Evolutionary conservation across 306 rosid species (phyloP), one percentile per base, ranked within the genome.

Genomic region (Sicyos edulis): DNA sequence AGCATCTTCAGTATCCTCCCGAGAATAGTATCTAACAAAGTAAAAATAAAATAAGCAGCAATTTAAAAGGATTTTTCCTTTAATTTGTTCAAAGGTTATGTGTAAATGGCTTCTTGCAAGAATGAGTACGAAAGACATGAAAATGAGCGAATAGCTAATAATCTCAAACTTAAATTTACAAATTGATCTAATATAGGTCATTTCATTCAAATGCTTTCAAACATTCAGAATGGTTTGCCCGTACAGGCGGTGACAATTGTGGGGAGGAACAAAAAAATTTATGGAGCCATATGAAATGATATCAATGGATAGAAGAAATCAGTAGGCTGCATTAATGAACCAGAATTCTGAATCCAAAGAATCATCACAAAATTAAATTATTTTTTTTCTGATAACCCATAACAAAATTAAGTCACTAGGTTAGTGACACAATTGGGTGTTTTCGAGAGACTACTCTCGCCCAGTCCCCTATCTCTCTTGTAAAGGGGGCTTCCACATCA

Each of bases 1-100:
- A 74, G 96, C 96, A 81, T 93, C 99, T 81, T 91, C 97, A 3
- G 96, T 79, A 83, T 93, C 99, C 64, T 93, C 97, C 22, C 95
- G 93, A 34, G 99, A 91, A 86, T 93, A 93, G 78, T 84, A 90
- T 69, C 98, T 92, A 50, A 20, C 17, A 77, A 54, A 42, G 75
- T 21, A 58, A 3, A 50, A 42, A 42, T 42, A 42, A 42, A 9
- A 34, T 19, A 34, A 72, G 55, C 77, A 50, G 37, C 59, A 56
- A 62, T 32, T 73, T 11, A 42, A n/a, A 47, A 42, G 47, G 16
- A 6, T 58, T 59, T 42, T 19, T 68, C 37, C 42, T 42, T 47
- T 13, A 67, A 45, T 47, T 67, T 3, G 56, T 37, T 37, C 44
- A 37, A 37, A 37, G 47, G 72, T 11, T 22, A 66, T 47, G 22